A percentile compares a stretch with the other conserved stretches of the same genome.
These are phyloP conservation scores for Cordyceps cicadae DNA, from an alignment of 2,329 filamentous ascomycete species.

Conservation along the genomic window DNA sequence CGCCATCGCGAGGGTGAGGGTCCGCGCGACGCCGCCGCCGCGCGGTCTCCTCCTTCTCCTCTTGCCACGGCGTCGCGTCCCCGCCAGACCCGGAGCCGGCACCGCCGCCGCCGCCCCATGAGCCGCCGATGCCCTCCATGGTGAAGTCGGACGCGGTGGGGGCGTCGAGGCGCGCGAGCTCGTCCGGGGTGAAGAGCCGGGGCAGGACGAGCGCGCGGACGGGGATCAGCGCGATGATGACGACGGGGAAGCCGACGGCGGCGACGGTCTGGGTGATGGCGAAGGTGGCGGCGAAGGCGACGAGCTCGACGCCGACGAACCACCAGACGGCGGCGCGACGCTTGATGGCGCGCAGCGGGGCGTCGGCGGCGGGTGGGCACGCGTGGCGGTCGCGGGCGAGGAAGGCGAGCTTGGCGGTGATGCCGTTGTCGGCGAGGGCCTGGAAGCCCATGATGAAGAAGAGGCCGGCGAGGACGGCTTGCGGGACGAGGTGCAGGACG, in stretches of 20 bases:
- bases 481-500: slow-evolving; percentile 69
- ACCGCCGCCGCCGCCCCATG: slow-evolving; percentile 37
- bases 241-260: slow-evolving; percentile 70
- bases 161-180: slow-evolving; percentile 58
- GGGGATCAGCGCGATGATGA: slow-evolving; percentile 63
- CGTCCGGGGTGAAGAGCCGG: slow-evolving; percentile 48
- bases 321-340: slow-evolving; percentile 60
- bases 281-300: slow-evolving; percentile 69
- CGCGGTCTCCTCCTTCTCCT: slow-evolving; percentile 12
- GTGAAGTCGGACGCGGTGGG: slow-evolving; percentile 67
- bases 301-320: slow-evolving; percentile 60
- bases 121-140: slow-evolving; percentile 66
- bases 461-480: slow-evolving; percentile 69
- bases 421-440: slow-evolving; percentile 67
- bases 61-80: slow-evolving; percentile 16
- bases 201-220: slow-evolving; percentile 57
- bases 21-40: slow-evolving; percentile 3
- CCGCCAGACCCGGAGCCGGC: slow-evolving; percentile 1
- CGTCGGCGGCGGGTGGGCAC: slow-evolving; percentile 39
- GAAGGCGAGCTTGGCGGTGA: slow-evolving; percentile 67
- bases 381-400: slow-evolving; percentile 55
- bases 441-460: slow-evolving; percentile 83
- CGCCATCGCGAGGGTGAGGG: neutral
- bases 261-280: slow-evolving; percentile 78
- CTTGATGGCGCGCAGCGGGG: slow-evolving; percentile 53